Conservation (phyloP, 2,329 filamentous ascomycete genomes). For the Diplodia intermedia region DNA sequence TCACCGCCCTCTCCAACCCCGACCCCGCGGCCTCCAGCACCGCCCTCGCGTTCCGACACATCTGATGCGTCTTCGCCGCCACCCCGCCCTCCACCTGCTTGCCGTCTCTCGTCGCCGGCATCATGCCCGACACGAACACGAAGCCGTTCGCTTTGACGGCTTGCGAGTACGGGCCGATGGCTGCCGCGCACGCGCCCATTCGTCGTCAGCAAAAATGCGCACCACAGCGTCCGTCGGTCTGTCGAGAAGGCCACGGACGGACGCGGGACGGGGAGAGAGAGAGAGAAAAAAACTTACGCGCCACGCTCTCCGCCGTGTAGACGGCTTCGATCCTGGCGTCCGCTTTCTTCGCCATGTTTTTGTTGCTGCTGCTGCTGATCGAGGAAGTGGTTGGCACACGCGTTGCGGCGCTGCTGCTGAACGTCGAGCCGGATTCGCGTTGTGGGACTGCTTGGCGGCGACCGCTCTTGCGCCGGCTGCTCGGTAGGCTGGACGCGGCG, state of each 20-base stretch:
- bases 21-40: slow-evolving; percentile 1
- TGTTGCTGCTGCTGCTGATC: neutral
- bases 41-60: neutral
- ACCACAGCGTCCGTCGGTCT: no score
- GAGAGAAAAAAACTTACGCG: neutral
- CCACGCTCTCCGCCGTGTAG: neutral
- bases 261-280: no score
- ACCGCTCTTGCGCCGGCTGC: no score
- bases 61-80: slow-evolving; percentile 4
- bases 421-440: neutral
- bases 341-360: neutral
- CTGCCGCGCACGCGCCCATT: neutral
- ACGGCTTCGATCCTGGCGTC: neutral
- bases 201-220: neutral
- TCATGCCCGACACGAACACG: neutral
- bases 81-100: neutral
- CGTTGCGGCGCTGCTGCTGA: neutral
- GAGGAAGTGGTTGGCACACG: no score
- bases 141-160: neutral
- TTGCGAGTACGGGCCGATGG: neutral
- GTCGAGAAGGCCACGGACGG: neutral
- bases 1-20: neutral
- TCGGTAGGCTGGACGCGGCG: neutral
- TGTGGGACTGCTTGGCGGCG: neutral
- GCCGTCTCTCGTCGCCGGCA: neutral